These are phyloP conservation scores for Lecanosticta acicola DNA, from an alignment of 2,329 filamentous ascomycete genomes.

Conservation along the genomic window DNA sequence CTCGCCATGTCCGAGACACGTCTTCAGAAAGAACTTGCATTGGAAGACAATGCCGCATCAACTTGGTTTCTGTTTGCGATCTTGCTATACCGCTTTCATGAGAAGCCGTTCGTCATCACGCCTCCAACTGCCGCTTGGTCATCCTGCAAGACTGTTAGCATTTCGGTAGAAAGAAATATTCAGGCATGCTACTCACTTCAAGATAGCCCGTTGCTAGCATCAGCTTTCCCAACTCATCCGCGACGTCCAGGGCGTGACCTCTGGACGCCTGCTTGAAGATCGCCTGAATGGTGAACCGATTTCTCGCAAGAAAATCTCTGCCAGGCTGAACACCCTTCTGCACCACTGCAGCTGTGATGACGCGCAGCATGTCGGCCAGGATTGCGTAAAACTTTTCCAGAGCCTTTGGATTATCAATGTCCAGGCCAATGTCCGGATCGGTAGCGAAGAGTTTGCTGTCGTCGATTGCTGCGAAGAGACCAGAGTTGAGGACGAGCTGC, in stretches of 20 bases:
- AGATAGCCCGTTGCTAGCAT: constrained; percentile 78
- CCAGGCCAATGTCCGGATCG: constrained; percentile 86
- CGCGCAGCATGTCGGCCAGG: constrained; percentile 70
- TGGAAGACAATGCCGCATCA: no score
- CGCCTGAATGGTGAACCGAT: constrained; percentile 76
- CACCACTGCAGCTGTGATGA: constrained; percentile 76
- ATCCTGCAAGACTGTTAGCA: constrained; percentile 8
- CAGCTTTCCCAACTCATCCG: constrained; percentile 77
- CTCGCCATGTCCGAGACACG: no score
- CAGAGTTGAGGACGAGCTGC: constrained; percentile 78
- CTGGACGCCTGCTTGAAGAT: constrained; percentile 72
- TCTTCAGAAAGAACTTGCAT: no score
- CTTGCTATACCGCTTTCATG: constrained; percentile 7
- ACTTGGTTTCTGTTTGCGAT: no score
- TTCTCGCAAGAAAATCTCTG: constrained; percentile 72
- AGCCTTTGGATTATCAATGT: constrained; percentile 62
- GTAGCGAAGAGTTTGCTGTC: constrained; percentile 79
- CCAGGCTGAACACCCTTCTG: constrained; percentile 73
- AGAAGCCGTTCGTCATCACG: constrained; percentile 12
- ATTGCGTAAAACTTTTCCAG: constrained; percentile 79
- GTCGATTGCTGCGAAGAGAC: constrained; percentile 75
- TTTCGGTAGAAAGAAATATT: background rate
- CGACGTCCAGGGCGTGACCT: constrained; percentile 59
- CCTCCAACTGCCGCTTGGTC: constrained; percentile 11
- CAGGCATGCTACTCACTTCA: constrained; percentile 56